Conservation (phyloP, 805 yeast genomes). For the Metschnikowia cubensis region DNA sequence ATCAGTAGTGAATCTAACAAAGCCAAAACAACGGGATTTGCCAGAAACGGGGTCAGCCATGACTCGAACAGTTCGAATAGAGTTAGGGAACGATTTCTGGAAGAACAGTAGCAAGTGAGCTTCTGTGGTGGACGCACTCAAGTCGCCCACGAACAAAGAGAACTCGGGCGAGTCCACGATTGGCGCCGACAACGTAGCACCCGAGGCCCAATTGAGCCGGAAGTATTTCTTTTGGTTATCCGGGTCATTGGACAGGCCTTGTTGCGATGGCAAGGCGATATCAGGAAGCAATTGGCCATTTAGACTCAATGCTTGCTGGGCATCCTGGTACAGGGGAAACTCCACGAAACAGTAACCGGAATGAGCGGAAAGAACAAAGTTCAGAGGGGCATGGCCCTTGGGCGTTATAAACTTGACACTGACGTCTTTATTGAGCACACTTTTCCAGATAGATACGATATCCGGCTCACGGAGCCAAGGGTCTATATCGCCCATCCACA, state of each 20-base stretch:
- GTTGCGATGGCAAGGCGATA: slow-evolving; percentile 44
- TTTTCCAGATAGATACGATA: slow-evolving; percentile 54
- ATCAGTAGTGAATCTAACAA: slow-evolving; percentile 70
- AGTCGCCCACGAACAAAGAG: slow-evolving; percentile 79
- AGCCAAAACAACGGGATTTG: slow-evolving; percentile 74
- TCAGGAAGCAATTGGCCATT: slow-evolving; percentile 67
- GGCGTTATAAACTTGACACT: slow-evolving; percentile 63
- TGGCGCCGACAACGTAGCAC: slow-evolving; percentile 70
- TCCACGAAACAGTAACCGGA: slow-evolving; percentile 77
- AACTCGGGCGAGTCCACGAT: slow-evolving; percentile 71
- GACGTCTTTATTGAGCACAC: slow-evolving; percentile 50
- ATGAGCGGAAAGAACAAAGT: slow-evolving; percentile 26
- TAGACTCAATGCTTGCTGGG: slow-evolving; percentile 60
- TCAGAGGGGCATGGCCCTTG: slow-evolving; percentile 21
- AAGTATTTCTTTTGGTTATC: slow-evolving; percentile 56
- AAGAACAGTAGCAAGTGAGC: slow-evolving; percentile 71
- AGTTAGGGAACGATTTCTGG: slow-evolving; percentile 56
- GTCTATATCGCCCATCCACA: slow-evolving; percentile 88
- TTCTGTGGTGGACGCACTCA: slow-evolving; percentile 74
- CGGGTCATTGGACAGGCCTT: slow-evolving; percentile 36
- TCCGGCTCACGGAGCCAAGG: slow-evolving; percentile 72
- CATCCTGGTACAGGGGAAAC: slow-evolving; percentile 63
- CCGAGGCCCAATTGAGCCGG: slow-evolving; percentile 80
- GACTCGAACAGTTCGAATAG: slow-evolving; percentile 75
- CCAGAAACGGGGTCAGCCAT: slow-evolving; percentile 85